Conservation (phyloP, 495 filamentous ascomycete species). For the Penicillium paradoxum region DNA sequence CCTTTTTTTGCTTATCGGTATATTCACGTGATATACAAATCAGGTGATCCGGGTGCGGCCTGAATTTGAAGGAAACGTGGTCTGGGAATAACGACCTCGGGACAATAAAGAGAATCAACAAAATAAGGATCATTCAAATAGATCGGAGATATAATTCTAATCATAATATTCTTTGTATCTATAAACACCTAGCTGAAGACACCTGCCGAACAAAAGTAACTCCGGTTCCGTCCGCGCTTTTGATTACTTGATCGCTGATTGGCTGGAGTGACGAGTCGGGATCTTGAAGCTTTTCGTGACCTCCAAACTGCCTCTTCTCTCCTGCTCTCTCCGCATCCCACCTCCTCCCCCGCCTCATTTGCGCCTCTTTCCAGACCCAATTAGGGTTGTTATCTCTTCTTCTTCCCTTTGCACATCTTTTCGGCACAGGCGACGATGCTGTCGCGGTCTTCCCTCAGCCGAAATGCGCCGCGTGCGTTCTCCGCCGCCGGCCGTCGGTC, state of each 20-base stretch:
- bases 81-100: not conserved
- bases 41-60: conserved; percentile 25
- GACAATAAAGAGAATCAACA: not conserved
- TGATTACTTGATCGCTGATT: conserved; percentile 5
- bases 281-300: conserved; percentile 50
- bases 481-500: conserved; percentile 55
- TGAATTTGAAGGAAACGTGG: not conserved
- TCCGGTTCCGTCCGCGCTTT: conserved; percentile 42
- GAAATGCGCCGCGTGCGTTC: conserved; percentile 71
- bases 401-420: conserved; percentile 27
- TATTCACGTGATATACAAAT: conserved; percentile 27
- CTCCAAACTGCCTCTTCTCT: conserved; percentile 32
- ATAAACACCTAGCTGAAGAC: not conserved
- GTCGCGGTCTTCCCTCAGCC: conserved; percentile 72
- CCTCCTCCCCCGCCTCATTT: conserved; percentile 38
- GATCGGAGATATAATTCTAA: not conserved
- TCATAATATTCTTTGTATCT: not conserved
- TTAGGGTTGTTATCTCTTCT: conserved; percentile 29
- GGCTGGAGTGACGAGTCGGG: conserved; percentile 22
- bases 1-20: conserved; percentile 37
- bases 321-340: conserved; percentile 20
- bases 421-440: conserved; percentile 67
- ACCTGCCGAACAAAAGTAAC: conserved; percentile 25
- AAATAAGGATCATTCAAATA: not conserved
- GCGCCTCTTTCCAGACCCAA: conserved; percentile 31